phyloP scores from a whole-genome alignment of 2,329 filamentous ascomycete species.

The Fusarium mangiferae region DNA sequence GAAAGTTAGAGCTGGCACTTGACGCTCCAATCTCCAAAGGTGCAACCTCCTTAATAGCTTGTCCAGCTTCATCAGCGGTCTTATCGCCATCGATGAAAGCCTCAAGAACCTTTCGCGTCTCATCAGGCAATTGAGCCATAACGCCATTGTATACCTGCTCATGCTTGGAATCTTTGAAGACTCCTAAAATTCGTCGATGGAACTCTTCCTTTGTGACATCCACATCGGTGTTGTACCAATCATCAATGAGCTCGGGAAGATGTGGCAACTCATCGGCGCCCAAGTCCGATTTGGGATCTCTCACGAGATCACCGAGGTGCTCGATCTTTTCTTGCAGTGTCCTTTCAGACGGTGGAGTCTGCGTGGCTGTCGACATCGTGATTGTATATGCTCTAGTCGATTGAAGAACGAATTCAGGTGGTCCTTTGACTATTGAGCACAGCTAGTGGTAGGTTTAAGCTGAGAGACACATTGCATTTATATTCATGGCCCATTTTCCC shows the following conservation, averaged over 20 bases:
- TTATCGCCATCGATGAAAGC: not conserved
- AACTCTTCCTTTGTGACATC: not conserved
- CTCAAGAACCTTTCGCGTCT: not conserved
- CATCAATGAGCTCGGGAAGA: not conserved
- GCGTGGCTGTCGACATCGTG: not conserved
- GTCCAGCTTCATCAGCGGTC: not conserved
- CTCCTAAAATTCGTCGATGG: not conserved
- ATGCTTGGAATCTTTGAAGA: not conserved
- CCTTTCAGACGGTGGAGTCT: not conserved
- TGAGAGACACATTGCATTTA: not conserved
- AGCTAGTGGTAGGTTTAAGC: accelerated
- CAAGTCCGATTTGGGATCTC: not conserved
- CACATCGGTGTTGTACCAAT: not conserved
- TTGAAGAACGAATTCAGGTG: accelerated
- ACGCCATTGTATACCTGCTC: not conserved
- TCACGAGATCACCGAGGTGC: not conserved
- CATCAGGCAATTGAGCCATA: not conserved
- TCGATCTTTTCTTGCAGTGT: not conserved
- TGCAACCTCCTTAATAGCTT: not conserved
- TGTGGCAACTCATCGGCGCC: not conserved
- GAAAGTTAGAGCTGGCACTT: not conserved
- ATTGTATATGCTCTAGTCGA: too few relatives aligned
- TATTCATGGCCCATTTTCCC: not conserved
- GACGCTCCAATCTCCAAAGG: not conserved
- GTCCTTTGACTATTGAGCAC: not conserved